phyloP scores from a whole-genome alignment of 148 eudicot genomes.

The Dianthus caryophyllus region DNA sequence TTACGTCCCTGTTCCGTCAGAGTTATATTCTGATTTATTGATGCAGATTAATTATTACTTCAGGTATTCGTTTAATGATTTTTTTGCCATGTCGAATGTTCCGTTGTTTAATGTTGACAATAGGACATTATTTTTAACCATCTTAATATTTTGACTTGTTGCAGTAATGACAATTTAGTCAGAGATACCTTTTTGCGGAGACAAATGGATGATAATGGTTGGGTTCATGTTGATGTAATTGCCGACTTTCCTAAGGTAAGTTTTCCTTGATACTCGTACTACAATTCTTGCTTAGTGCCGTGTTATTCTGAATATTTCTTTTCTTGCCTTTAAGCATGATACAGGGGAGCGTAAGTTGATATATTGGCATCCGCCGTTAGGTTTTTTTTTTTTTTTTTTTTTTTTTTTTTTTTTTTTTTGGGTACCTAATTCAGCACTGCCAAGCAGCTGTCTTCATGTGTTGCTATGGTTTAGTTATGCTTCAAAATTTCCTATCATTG shows the following conservation, averaged over 20 bases:
- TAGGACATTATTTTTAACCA: not conserved
- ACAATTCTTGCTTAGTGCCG: not conserved
- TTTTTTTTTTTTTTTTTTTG: not conserved
- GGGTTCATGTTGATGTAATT: slow-evolving; percentile 71
- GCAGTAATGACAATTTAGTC: slow-evolving; percentile 76
- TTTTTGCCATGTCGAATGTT: not conserved
- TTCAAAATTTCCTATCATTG: not conserved
- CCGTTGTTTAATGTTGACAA: not conserved
- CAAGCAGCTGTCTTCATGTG: not conserved
- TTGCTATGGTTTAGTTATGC: not conserved
- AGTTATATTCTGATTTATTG: slow-evolving; percentile 45
- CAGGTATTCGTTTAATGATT: slow-evolving; percentile 41
- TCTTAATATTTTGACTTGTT: not conserved
- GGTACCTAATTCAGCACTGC: not conserved
- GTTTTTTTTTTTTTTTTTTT: not conserved
- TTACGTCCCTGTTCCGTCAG: slow-evolving; percentile 36
- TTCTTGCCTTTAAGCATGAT: not conserved
- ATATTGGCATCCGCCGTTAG: not conserved
- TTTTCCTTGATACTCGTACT: not conserved
- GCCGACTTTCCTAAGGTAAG: slow-evolving; percentile 72
- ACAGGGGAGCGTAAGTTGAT: not conserved
- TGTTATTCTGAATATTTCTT: not conserved
- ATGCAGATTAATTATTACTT: slow-evolving; percentile 84
- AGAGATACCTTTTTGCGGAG: slow-evolving; percentile 67
- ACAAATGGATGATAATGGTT: slow-evolving; percentile 81